These are phyloP conservation scores for Telfairia occidentalis DNA, from an alignment of 331 rosid genomes.

Conservation along the genomic window DNA sequence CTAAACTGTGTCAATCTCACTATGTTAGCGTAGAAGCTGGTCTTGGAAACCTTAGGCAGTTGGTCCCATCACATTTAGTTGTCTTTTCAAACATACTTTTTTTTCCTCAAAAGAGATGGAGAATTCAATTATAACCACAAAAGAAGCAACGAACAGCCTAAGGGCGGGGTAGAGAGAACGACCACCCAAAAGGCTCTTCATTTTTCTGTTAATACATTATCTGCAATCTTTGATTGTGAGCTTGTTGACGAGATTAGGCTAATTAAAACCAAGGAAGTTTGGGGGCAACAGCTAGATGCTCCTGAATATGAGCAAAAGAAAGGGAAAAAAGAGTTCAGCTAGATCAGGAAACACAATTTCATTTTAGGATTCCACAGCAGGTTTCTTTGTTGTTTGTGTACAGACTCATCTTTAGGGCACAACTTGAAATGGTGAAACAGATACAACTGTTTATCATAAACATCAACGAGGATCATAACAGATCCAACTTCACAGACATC, in stretches of 20 bases:
- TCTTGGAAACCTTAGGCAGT: background rate
- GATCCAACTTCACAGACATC: too few species aligned
- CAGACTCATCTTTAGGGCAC: constrained; percentile 87
- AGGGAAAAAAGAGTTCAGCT: constrained; percentile 30
- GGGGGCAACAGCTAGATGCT: constrained; percentile 69
- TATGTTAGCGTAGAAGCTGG: background rate
- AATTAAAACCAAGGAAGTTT: constrained; percentile 59
- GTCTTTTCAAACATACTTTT: background rate
- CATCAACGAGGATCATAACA: constrained; percentile 61
- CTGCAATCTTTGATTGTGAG: background rate
- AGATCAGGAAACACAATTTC: constrained; percentile 86
- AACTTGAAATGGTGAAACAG: constrained; percentile 81
- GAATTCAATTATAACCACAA: too few species aligned
- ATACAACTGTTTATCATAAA: constrained; percentile 67
- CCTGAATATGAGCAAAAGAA: constrained; percentile 46
- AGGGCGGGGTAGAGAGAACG: too few species aligned
- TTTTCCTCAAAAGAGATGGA: too few species aligned
- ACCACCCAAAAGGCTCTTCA: too few species aligned
- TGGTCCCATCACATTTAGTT: background rate
- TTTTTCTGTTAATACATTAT: background rate
- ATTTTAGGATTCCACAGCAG: constrained; percentile 72
- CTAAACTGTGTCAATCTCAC: background rate
- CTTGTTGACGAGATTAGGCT: constrained; percentile 29
- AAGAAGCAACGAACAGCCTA: too few species aligned
- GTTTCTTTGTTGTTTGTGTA: constrained; percentile 70